phyloP scores from a whole-genome alignment of 306 rosid genomes.

The Lablab purpureus region DNA sequence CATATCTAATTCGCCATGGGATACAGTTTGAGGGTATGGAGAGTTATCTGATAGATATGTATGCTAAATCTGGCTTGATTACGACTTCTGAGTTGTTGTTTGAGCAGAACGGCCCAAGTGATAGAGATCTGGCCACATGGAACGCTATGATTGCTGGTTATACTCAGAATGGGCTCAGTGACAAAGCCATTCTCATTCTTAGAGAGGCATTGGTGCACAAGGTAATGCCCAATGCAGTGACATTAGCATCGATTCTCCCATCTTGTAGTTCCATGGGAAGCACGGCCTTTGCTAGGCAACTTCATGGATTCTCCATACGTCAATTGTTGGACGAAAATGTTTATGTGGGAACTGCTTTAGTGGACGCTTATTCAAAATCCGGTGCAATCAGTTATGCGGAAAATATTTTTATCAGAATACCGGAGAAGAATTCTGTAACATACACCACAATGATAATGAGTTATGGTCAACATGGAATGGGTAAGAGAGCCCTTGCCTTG shows the following conservation, averaged over 20 bases:
- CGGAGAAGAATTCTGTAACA: slow-evolving; percentile 76
- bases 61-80: slow-evolving; percentile 73
- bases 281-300: slow-evolving; percentile 69
- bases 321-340: slow-evolving; percentile 68
- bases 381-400: slow-evolving; percentile 79
- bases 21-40: slow-evolving; percentile 83
- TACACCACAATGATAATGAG: slow-evolving; percentile 84
- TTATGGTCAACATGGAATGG: slow-evolving; percentile 94
- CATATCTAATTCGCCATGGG: slow-evolving; percentile 69
- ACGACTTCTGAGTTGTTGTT: slow-evolving; percentile 65
- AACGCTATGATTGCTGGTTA: slow-evolving; percentile 85
- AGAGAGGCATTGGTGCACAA: slow-evolving; percentile 64
- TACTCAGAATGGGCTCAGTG: slow-evolving; percentile 71
- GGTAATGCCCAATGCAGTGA: slow-evolving; percentile 73
- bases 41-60: slow-evolving; percentile 89
- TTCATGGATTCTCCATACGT: slow-evolving; percentile 81
- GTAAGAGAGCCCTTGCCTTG: slow-evolving; percentile 73
- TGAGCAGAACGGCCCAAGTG: slow-evolving; percentile 49
- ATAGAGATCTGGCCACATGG: slow-evolving; percentile 85
- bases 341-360: slow-evolving; percentile 79
- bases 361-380: slow-evolving; percentile 84
- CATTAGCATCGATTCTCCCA: slow-evolving; percentile 82
- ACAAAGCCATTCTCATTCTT: slow-evolving; percentile 67
- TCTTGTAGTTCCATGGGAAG: slow-evolving; percentile 79
- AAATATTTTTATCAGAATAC: slow-evolving; percentile 60